A percentile compares a stretch with the other conserved stretches of the same genome.
These are phyloP conservation scores for Isabelozyma pseudorhagii DNA, from an alignment of 805 yeast species.

Conservation along the genomic window DNA sequence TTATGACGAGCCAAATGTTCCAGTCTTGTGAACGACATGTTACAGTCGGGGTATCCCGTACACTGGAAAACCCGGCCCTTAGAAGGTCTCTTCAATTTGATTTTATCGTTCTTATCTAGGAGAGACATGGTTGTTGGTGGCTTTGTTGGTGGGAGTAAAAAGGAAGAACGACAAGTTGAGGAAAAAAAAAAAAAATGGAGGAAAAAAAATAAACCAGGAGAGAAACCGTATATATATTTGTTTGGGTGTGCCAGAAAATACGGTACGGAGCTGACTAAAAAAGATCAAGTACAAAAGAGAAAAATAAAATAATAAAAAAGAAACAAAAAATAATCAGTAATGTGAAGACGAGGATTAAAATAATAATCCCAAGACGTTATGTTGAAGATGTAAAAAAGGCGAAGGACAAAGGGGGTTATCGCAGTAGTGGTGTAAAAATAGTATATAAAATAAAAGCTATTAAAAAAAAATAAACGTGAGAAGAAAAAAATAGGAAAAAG, in stretches of 20 bases:
- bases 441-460: too few relatives aligned
- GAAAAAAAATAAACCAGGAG: neutral
- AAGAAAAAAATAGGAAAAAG: too few relatives aligned
- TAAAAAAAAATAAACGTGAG: too few relatives aligned
- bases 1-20: conserved; percentile 93
- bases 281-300: neutral
- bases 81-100: conserved; percentile 35
- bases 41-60: conserved; percentile 80
- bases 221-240: neutral
- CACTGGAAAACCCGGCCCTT: conserved; percentile 78
- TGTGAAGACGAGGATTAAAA: neutral
- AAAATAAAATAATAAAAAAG: neutral
- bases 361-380: too few relatives aligned
- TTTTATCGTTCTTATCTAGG: neutral
- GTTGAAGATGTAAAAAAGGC: too few relatives aligned
- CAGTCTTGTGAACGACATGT: conserved; percentile 84
- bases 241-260: neutral
- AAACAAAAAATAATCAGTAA: neutral
- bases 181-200: neutral
- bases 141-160: too few relatives aligned
- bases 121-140: neutral
- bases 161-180: neutral
- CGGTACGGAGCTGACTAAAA: neutral
- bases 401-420: too few relatives aligned
- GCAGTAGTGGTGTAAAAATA: neutral